These are phyloP conservation scores for Nidula niveotomentosa DNA, from an alignment of 1,284 basidiomycete species.

Conservation along the genomic window DNA sequence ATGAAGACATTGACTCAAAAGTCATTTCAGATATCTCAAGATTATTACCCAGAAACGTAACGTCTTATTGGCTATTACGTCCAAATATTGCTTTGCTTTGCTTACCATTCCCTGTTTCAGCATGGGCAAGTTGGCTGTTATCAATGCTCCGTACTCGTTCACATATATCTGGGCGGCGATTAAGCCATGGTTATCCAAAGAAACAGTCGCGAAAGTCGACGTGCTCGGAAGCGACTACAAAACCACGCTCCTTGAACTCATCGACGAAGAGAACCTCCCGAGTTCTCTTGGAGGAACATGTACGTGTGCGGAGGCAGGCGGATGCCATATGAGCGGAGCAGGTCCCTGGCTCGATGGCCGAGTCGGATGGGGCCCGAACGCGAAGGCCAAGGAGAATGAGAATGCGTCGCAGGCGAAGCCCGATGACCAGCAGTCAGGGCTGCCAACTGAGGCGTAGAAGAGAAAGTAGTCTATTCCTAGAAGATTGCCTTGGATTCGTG, in stretches of 20 bases:
- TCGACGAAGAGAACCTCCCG: constrained; percentile 53
- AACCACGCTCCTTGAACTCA: constrained; percentile 49
- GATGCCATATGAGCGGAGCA: constrained; percentile 58
- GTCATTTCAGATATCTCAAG: constrained; percentile 73
- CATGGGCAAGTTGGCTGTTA: constrained; percentile 67
- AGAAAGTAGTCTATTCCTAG: too few species aligned
- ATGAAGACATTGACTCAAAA: constrained; percentile 58
- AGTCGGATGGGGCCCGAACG: constrained; percentile 45
- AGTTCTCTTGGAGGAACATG: constrained; percentile 40
- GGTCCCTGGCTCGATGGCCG: constrained; percentile 72
- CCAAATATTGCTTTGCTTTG: too few species aligned
- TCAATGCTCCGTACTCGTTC: constrained; percentile 72
- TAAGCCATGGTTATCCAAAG: constrained; percentile 70
- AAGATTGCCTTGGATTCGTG: too few species aligned
- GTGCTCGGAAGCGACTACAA: constrained; percentile 61
- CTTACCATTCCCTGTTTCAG: constrained; percentile 26
- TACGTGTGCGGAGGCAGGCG: constrained; percentile 50
- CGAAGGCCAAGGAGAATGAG: constrained; percentile 5
- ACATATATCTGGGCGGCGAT: constrained; percentile 68
- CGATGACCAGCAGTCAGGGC: too few species aligned
- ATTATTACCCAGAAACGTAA: constrained; percentile 76
- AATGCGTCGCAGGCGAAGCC: not conserved
- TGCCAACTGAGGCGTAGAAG: too few species aligned
- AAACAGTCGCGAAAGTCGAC: constrained; percentile 65
- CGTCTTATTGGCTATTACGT: too few species aligned